Conservation (phyloP, 495 filamentous ascomycete species). For the Xylaria castorea region DNA sequence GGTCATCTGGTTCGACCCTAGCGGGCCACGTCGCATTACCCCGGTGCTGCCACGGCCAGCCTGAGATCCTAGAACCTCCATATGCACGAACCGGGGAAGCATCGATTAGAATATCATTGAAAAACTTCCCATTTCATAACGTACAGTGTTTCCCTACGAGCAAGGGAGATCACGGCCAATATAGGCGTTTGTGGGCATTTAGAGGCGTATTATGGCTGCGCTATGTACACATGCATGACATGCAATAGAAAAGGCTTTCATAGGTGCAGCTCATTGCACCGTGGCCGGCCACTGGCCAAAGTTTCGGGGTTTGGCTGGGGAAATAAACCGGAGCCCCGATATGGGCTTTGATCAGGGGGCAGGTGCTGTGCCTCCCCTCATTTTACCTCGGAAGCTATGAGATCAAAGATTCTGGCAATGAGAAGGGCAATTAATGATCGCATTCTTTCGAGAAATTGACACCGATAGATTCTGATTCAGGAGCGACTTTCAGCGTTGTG, state of each 20-base stretch:
- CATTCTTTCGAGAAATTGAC: background rate
- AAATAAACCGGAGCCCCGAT: slow-evolving; percentile 10
- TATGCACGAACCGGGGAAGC: background rate
- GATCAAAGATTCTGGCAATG: background rate
- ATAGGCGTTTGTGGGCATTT: background rate
- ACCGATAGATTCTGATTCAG: background rate
- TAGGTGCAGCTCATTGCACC: background rate
- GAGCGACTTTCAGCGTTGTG: background rate
- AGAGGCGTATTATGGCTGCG: background rate
- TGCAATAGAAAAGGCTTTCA: background rate
- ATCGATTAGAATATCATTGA: background rate
- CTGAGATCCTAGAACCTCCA: background rate
- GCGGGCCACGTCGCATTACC: background rate
- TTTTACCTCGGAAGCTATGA: background rate
- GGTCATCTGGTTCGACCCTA: background rate
- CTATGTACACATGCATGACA: background rate
- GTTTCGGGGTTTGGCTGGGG: slow-evolving; percentile 6
- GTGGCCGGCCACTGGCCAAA: background rate
- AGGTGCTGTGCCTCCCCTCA: background rate
- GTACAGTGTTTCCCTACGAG: background rate
- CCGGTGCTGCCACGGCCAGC: background rate
- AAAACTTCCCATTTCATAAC: background rate
- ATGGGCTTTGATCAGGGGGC: background rate
- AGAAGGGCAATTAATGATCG: too few species aligned
- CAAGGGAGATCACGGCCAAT: background rate